Evolutionary conservation across 345 rosid genomes (phyloP), one percentile per base, ranked within the genome.

Genomic region (Eucalyptus erythrocorys): DNA sequence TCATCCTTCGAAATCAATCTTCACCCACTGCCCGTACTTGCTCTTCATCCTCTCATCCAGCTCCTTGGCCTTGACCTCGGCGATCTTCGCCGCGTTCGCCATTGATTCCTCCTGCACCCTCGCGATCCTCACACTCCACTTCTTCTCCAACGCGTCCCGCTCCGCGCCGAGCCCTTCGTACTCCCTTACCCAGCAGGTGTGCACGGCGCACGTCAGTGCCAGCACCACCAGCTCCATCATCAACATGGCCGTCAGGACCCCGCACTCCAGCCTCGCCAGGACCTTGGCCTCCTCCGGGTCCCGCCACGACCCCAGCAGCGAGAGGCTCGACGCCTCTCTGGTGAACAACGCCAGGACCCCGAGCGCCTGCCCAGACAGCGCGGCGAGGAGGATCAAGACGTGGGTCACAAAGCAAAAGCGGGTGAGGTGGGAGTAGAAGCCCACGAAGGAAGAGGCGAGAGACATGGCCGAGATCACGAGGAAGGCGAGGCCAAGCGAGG

Each of bases 191-290:
- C 95, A 95, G 42, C 91, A 91, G 11, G 48, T 88, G 27, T 94
- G 94, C 49, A 91, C 91, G 40, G 61, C 88, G 87, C 95, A 94
- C 86, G 92, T 92, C 92, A 92, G 14, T 22, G 57, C 93, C 85
- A 94, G 85, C 48, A 92, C 95, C 86, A 88, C 64, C 86, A 89
- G 12, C 88, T 95, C 95, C 88, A 93, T 85, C 40, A 91, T 64
- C 86, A 90, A 34, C 96, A 94, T 93, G 13, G 93, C 95, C 96
- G 93, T 93, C 86, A 91, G 87, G 32, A 93, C 79, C 92, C 95
- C 94, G 85, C 96, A 95, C 84, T 95, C 96, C 81, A 93, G 80
- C 89, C 98, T 95, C 92, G 92, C 93, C 90, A 94, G 89, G 19
- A 94, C 47, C 90, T 93, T 95, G 3, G 95, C 94, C 91, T 95